Evolutionary conservation across 805 yeast species (phyloP), one percentile per base, ranked within the genome.

Genomic region (Saccharomyces paradoxus): DNA sequence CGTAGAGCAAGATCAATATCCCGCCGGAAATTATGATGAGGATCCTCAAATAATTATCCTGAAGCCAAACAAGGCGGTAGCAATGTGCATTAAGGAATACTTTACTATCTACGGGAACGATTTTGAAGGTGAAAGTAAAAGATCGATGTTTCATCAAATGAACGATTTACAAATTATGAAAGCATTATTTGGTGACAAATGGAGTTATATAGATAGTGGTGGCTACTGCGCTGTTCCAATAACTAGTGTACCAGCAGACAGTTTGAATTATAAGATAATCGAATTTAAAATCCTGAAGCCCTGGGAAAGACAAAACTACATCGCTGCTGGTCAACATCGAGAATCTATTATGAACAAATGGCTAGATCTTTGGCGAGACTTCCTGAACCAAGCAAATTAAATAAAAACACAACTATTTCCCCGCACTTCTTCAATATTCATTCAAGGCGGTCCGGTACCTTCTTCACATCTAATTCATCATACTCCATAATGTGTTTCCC

Each of bases 21-120:
- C 49, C 17, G 52, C 32, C 44, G 22, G 32, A 17, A 41, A 30
- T n/a, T 37, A 26, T 12, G 26, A 50, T 13, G 56, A 54, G 17
- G 30, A 37, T 41, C 61, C 64, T 12, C 63, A 63, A 49, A 46
- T 66, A 17, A 55, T 64, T 12, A 60, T 69, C 2, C 48, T 66
- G 14, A 62, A 64, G 46, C 73, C 73, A 1, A 65, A 60, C 50
- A 49, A 54, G 7, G 73, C 67, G 21, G 63, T 67, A 17, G 64
- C 62, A 2, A 66, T 68, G 64, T 68, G 71, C 53, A 59, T 69
- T 9, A 61, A 59, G 44, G 73, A 69, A 51, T 67, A 59, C 52
- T 66, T 69, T 51, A 68, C 71, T 5, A 61, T 65, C 10, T 69
- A 69, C 56, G 64, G 63, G 12, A 57, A 57, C 50, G 61, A 60